Evolutionary conservation across 192 early-diverging fungal genomes (phyloP).

Genomic region (Coemansia sp.): DNA sequence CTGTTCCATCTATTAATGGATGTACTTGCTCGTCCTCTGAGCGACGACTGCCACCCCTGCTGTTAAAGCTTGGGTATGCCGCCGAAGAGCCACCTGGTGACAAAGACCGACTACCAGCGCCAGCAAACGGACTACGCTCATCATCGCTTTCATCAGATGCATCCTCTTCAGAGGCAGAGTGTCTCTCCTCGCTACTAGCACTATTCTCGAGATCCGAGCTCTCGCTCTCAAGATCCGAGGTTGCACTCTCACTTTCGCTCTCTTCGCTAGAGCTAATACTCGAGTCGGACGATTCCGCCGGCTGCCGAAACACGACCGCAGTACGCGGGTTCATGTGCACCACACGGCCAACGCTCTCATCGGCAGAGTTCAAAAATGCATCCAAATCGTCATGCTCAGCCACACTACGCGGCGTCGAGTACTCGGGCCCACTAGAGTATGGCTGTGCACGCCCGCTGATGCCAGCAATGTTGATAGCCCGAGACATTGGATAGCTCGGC

Average conservation of each 20-base stretch:
- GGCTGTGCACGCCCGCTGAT: constrained; percentile 40
- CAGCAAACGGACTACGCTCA: constrained; percentile 11
- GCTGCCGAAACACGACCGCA: constrained; percentile 29
- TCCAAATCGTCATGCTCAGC: constrained; percentile 42
- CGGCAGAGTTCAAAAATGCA: constrained; percentile 43
- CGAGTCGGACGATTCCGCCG: constrained; percentile 13
- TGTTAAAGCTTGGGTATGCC: background rate
- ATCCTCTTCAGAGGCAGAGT: background rate
- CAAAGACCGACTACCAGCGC: background rate
- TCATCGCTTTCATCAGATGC: background rate
- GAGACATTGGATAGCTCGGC: background rate
- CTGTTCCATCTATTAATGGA: constrained; percentile 39
- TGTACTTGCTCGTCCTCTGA: constrained; percentile 11
- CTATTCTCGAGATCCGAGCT: background rate
- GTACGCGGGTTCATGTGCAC: background rate
- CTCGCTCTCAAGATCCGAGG: background rate
- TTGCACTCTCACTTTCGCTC: background rate
- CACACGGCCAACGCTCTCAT: background rate
- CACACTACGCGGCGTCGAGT: constrained; percentile 38
- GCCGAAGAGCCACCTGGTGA: background rate
- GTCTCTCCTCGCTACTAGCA: constrained; percentile 4
- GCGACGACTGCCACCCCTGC: background rate
- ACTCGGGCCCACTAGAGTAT: constrained; percentile 16
- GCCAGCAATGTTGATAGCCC: constrained; percentile 42
- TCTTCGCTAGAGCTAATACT: constrained; percentile 3